Percentiles rank a stretch among this genome's conserved stretches.
phyloP scores from a whole-genome alignment of 352 stramenopile species.

The Vaucheria bursata region DNA sequence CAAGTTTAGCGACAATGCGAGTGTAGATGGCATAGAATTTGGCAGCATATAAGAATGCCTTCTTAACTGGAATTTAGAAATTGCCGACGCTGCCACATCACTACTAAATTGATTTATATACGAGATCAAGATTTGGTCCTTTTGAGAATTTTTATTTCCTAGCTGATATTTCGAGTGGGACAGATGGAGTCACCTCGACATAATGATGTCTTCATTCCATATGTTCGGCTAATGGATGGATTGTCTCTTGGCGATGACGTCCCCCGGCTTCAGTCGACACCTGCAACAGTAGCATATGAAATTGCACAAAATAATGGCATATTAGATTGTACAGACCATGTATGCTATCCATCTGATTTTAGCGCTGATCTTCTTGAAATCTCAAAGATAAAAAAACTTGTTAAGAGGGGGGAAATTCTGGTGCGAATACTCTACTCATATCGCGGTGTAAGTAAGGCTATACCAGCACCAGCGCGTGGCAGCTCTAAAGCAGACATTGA shows the following conservation, averaged over 20 bases:
- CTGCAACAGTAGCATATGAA: neutral
- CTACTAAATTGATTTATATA: too few species aligned
- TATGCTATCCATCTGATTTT: slow-evolving; percentile 20
- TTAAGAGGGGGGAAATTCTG: slow-evolving; percentile 42
- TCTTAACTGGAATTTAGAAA: too few species aligned
- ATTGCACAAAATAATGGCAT: neutral
- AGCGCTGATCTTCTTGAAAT: slow-evolving; percentile 41
- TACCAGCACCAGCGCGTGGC: slow-evolving; percentile 45
- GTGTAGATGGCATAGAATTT: too few species aligned
- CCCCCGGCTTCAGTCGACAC: neutral
- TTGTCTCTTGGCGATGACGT: neutral
- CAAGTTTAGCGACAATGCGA: too few species aligned
- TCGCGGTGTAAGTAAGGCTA: slow-evolving; percentile 45
- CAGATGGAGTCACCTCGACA: too few species aligned
- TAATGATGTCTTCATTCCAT: neutral
- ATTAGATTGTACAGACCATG: neutral
- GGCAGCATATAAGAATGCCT: too few species aligned
- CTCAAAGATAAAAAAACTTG: slow-evolving; percentile 45
- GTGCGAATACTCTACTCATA: slow-evolving; percentile 53
- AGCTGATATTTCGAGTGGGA: too few species aligned
- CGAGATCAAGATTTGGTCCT: too few species aligned
- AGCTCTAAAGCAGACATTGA: slow-evolving; percentile 39
- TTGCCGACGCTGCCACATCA: too few species aligned
- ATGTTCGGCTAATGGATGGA: neutral
- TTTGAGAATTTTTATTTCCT: too few species aligned